Percentiles rank a stretch among this genome's conserved stretches.
These are phyloP conservation scores for Beauveria rudraprayagi DNA, from an alignment of 2,329 filamentous ascomycete species.

Conservation along the genomic window DNA sequence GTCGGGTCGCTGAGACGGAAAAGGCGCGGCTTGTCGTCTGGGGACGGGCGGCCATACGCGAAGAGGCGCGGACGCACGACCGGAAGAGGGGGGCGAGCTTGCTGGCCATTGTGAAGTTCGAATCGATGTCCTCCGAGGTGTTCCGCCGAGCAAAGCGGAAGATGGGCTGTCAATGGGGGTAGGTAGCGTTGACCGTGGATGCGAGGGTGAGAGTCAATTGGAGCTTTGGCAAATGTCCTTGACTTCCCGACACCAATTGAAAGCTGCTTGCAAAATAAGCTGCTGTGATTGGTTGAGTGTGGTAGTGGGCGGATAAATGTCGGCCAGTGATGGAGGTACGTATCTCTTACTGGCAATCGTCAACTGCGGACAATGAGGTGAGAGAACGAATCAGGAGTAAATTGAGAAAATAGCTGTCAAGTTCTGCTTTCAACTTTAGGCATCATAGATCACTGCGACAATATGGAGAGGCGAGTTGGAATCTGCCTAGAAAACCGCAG, in stretches of 20 bases:
- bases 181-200: conserved; percentile 16
- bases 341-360: no score
- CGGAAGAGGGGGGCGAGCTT: conserved; percentile 70
- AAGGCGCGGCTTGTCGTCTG: conserved; percentile 47
- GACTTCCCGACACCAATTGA: conserved; percentile 19
- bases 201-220: conserved; percentile 19
- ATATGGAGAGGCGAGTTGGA: no score
- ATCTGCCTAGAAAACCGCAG: no score
- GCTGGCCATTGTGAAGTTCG: conserved; percentile 59
- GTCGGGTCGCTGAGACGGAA: conserved; percentile 56
- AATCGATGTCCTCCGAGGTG: not conserved
- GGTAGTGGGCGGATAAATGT: conserved; percentile 18
- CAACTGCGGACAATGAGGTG: no score
- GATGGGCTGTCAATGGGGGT: conserved; percentile 12
- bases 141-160: not conserved
- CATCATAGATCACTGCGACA: no score
- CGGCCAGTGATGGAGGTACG: conserved; percentile 14
- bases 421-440: no score
- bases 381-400: no score
- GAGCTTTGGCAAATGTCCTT: conserved; percentile 26
- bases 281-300: conserved; percentile 23
- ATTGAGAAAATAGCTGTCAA: no score
- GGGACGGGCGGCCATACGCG: conserved; percentile 53
- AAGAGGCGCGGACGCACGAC: conserved; percentile 53
- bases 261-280: conserved; percentile 28